phyloP scores from a whole-genome alignment of 805 yeast species.

The Komagataella pastoris region DNA sequence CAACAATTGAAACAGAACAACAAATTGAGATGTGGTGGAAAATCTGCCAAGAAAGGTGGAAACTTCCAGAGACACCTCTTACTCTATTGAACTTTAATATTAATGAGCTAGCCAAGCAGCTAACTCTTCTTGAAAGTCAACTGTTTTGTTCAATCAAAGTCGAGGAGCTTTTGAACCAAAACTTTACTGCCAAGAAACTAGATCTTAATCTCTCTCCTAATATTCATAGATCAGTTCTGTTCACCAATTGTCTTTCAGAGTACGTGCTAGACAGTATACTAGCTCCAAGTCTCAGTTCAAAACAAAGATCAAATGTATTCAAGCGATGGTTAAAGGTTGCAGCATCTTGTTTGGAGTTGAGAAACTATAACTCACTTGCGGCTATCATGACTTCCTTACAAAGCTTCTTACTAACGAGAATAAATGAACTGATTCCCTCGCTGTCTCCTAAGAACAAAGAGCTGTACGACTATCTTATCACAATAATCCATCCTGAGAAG shows the following conservation, averaged over 20 bases:
- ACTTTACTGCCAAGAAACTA: slow-evolving; percentile 45
- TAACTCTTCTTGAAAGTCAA: slow-evolving; percentile 58
- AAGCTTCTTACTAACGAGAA: slow-evolving; percentile 54
- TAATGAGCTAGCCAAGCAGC: slow-evolving; percentile 63
- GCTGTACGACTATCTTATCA: slow-evolving; percentile 47
- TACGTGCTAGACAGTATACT: slow-evolving; percentile 62
- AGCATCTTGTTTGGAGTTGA: slow-evolving; percentile 53
- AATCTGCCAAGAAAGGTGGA: slow-evolving; percentile 45
- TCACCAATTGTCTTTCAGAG: slow-evolving; percentile 60
- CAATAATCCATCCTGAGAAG: slow-evolving; percentile 63
- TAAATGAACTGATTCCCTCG: slow-evolving; percentile 40
- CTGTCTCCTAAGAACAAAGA: slow-evolving; percentile 47
- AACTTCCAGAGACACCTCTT: slow-evolving; percentile 36
- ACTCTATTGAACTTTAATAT: slow-evolving; percentile 49
- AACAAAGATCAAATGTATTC: slow-evolving; percentile 38
- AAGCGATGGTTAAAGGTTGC: slow-evolving; percentile 68
- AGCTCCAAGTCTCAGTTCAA: slow-evolving; percentile 32
- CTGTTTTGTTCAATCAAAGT: slow-evolving; percentile 52
- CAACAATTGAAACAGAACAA: slow-evolving; percentile 18
- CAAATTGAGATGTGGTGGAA: slow-evolving; percentile 33
- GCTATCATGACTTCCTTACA: slow-evolving; percentile 70
- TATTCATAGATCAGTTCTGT: slow-evolving; percentile 43
- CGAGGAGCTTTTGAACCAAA: slow-evolving; percentile 53
- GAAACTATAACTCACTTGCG: slow-evolving; percentile 70
- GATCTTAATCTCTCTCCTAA: slow-evolving; percentile 49